Conservation (phyloP, 169 alveolate genomes). For the Plasmodium malariae region DNA sequence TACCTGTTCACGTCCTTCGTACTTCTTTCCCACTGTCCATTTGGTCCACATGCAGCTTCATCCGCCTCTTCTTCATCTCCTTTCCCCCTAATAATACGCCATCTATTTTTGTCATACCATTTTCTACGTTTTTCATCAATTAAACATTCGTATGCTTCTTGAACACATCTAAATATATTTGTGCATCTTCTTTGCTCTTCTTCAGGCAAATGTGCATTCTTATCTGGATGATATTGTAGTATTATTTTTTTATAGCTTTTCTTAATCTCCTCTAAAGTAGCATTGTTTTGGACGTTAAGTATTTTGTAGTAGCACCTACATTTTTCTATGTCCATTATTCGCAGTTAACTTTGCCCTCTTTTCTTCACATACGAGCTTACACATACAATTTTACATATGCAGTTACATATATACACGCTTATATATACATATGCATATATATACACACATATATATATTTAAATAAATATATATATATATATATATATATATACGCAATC, state of each 20-base stretch:
- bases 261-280: conserved; percentile 86
- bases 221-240: conserved; percentile 92
- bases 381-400: no score
- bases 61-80: conserved; percentile 16
- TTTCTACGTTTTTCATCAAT: conserved; percentile 87
- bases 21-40: background rate
- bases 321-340: conserved; percentile 50
- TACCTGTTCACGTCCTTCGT: no score
- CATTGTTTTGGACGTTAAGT: conserved; percentile 73
- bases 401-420: background rate
- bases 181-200: conserved; percentile 80
- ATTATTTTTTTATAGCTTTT: conserved; percentile 89
- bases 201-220: conserved; percentile 79
- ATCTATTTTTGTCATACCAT: conserved; percentile 84
- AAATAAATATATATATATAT: background rate
- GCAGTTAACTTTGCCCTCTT: background rate
- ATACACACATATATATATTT: background rate
- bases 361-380: background rate
- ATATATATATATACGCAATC: background rate
- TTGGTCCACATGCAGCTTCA: background rate
- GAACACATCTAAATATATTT: conserved; percentile 85
- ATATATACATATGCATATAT: background rate
- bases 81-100: conserved; percentile 83
- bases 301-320: conserved; percentile 79
- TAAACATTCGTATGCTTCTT: conserved; percentile 91